Evolutionary conservation across 306 rosid genomes (phyloP).

Genomic region (Arachis hypogaea): DNA sequence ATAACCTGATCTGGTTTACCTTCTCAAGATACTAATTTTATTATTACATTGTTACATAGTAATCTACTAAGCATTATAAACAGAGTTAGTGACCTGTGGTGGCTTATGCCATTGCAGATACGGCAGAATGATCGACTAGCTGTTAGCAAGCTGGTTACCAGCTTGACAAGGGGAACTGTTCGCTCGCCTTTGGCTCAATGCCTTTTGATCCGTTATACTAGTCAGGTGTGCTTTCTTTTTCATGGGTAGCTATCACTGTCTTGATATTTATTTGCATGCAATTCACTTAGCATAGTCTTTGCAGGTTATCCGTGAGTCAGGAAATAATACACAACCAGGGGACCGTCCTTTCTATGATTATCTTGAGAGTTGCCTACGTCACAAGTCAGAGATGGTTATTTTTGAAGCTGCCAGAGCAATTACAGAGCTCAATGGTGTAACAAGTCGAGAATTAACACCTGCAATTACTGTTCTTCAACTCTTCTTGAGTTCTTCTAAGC

Average conservation of each 20-base stretch:
- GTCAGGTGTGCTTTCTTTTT: constrained; percentile 69
- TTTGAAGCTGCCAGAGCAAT: constrained; percentile 98
- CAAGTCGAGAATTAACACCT: constrained; percentile 89
- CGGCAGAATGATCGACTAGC: constrained; percentile 97
- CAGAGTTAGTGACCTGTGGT: constrained; percentile 27
- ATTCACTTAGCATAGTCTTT: constrained; percentile 33
- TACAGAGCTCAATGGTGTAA: constrained; percentile 91
- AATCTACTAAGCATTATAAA: constrained; percentile 12
- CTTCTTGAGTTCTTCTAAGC: constrained; percentile 95
- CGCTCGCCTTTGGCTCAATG: constrained; percentile 99
- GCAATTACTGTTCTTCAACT: constrained; percentile 99
- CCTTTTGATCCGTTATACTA: constrained; percentile 93
- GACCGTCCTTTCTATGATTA: constrained; percentile 95
- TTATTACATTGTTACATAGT: background rate
- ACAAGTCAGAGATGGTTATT: constrained; percentile 98
- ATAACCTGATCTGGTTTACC: constrained; percentile 8
- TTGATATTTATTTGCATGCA: constrained; percentile 23
- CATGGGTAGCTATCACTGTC: constrained; percentile 3
- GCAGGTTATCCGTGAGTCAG: constrained; percentile 93
- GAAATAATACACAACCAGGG: constrained; percentile 69
- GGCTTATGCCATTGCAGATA: constrained; percentile 63
- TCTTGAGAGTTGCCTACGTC: constrained; percentile 98
- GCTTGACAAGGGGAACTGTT: constrained; percentile 93
- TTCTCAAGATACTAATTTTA: constrained; percentile 10
- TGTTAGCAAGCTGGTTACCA: constrained; percentile 96